These are phyloP conservation scores for Pythium vanterpoolii DNA, from an alignment of 352 stramenopile genomes.

Conservation along the genomic window DNA sequence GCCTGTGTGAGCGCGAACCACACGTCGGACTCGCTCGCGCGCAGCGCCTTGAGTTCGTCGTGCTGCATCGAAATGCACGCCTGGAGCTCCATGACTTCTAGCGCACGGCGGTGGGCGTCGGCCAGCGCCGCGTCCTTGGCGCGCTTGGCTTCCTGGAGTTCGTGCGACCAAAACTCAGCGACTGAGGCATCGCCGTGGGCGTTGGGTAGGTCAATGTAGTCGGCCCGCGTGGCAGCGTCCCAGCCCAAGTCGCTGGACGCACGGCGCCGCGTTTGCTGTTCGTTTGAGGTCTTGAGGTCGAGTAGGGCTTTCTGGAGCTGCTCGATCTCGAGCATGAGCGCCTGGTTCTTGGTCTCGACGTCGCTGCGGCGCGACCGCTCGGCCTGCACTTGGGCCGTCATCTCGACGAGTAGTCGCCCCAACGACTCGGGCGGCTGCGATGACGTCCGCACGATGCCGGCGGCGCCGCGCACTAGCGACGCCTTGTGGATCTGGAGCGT, in stretches of 20 bases:
- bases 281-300: constrained; percentile 38
- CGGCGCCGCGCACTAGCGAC: neutral
- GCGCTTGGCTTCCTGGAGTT: constrained; percentile 54
- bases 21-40: constrained; percentile 34
- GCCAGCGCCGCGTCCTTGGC: constrained; percentile 52
- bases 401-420: constrained; percentile 50
- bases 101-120: constrained; percentile 47
- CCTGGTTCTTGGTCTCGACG: constrained; percentile 64
- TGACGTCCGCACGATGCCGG: neutral
- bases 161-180: constrained; percentile 47
- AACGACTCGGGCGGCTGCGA: constrained; percentile 34
- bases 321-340: constrained; percentile 63
- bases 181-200: constrained; percentile 24
- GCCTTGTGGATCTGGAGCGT: neutral
- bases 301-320: constrained; percentile 62
- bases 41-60: constrained; percentile 59
- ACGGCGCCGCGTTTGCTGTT: constrained; percentile 17
- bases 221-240: constrained; percentile 6
- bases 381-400: constrained; percentile 61
- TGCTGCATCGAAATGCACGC: constrained; percentile 76
- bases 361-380: constrained; percentile 45
- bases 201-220: neutral
- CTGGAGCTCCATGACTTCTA: constrained; percentile 70
- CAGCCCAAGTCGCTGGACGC: constrained; percentile 21
- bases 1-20: constrained; percentile 34